phyloP scores from a whole-genome alignment of 257 asterid genomes.

The Echium plantagineum region DNA sequence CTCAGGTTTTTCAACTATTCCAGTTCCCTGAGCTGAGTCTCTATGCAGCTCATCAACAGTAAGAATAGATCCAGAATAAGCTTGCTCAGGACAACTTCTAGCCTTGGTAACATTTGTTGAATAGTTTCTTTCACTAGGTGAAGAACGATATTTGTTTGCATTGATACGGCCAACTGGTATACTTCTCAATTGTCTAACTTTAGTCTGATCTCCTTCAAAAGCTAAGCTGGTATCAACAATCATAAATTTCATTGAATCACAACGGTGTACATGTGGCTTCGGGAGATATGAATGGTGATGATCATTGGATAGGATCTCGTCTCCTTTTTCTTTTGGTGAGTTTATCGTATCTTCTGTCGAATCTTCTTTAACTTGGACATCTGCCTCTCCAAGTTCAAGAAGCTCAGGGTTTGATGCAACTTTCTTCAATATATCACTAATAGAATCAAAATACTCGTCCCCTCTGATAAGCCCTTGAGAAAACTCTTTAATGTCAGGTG shows the following conservation, averaged over 20 bases:
- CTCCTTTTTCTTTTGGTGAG: background rate
- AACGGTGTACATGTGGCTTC: background rate
- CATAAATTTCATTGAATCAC: background rate
- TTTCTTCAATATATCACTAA: constrained; percentile 2
- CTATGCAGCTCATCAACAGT: background rate
- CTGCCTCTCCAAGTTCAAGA: constrained; percentile 1
- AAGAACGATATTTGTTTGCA: background rate
- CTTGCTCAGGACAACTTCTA: background rate
- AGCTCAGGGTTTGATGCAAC: background rate
- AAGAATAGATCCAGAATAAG: background rate
- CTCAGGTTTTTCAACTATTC: background rate
- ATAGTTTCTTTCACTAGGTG: background rate
- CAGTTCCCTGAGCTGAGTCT: background rate
- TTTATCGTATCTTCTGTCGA: background rate
- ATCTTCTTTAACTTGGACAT: background rate
- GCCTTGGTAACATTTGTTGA: background rate
- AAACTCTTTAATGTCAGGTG: background rate
- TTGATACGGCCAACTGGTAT: background rate
- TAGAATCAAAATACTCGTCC: background rate
- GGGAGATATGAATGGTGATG: background rate
- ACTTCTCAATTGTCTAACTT: constrained; percentile 2
- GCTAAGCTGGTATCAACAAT: constrained; percentile 10
- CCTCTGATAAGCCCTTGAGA: background rate
- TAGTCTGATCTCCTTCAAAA: background rate
- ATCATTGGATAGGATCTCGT: background rate